These are phyloP conservation scores for Lodderomyces margitis DNA, from an alignment of 1,139 yeast species.

Conservation along the genomic window DNA sequence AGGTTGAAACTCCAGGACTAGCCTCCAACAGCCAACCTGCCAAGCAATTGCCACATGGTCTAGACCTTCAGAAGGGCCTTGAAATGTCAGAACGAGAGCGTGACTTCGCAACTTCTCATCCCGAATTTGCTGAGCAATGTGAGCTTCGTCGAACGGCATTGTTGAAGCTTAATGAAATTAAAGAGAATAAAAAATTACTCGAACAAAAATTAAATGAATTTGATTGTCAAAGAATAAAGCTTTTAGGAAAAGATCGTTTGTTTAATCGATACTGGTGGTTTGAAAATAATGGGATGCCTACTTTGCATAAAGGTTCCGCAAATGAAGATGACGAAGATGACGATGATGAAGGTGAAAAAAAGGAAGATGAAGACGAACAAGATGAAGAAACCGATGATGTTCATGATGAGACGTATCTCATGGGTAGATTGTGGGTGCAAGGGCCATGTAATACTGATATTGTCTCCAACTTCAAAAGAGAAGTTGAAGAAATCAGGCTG, in stretches of 20 bases:
- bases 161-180: slow-evolving; percentile 41
- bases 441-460: slow-evolving; percentile 79
- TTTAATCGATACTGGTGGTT: slow-evolving; percentile 96
- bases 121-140: slow-evolving; percentile 47
- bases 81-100: slow-evolving; percentile 55
- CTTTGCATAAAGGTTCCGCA: slow-evolving; percentile 42
- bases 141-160: slow-evolving; percentile 41
- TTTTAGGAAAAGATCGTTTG: slow-evolving; percentile 79
- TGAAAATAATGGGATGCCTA: slow-evolving; percentile 80
- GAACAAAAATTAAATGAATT: slow-evolving; percentile 61
- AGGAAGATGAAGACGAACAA: slow-evolving; percentile 31
- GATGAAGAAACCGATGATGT: slow-evolving; percentile 42
- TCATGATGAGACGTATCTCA: slow-evolving; percentile 61
- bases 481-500: slow-evolving; percentile 7
- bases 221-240: slow-evolving; percentile 75
- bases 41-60: slow-evolving; percentile 10
- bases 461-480: slow-evolving; percentile 20
- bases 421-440: slow-evolving; percentile 92
- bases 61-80: slow-evolving; percentile 24
- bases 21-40: neutral
- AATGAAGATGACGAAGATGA: slow-evolving; percentile 41
- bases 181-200: slow-evolving; percentile 45
- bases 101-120: slow-evolving; percentile 43
- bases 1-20: slow-evolving; percentile 1
- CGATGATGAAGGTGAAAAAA: slow-evolving; percentile 28